These are phyloP conservation scores for Saturnispora serradocipensis DNA, from an alignment of 805 yeast species.

Conservation along the genomic window DNA sequence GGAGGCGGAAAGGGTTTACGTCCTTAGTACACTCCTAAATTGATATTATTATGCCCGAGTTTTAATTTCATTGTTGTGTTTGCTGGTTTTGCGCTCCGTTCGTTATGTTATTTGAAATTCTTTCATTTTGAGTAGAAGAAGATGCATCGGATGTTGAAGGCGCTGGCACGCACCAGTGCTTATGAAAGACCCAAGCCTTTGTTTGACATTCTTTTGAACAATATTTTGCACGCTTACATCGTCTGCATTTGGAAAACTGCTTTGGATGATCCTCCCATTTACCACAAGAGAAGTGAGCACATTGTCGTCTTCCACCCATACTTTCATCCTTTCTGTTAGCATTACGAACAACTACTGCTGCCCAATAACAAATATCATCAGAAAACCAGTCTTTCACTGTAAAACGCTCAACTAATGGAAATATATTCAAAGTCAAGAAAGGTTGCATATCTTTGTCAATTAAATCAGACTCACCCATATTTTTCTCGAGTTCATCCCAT, in stretches of 20 bases:
- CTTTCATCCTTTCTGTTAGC: constrained; percentile 86
- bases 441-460: constrained; percentile 30
- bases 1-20: too few relatives aligned
- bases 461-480: constrained; percentile 17
- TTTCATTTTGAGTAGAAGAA: not conserved
- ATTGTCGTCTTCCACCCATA: constrained; percentile 85
- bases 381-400: constrained; percentile 58
- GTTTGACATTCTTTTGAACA: constrained; percentile 90
- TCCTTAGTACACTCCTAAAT: too few relatives aligned
- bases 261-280: constrained; percentile 87
- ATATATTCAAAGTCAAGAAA: constrained; percentile 52
- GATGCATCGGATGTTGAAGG: constrained; percentile 9
- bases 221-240: constrained; percentile 91
- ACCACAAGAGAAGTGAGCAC: constrained; percentile 90
- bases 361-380: constrained; percentile 88
- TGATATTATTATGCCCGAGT: not conserved
- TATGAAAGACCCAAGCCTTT: constrained; percentile 85
- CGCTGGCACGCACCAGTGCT: constrained; percentile 75
- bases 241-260: constrained; percentile 89
- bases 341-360: constrained; percentile 95
- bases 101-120: not conserved
- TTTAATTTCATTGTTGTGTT: not conserved
- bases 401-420: constrained; percentile 87
- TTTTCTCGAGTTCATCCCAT: constrained; percentile 28
- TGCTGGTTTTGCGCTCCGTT: not conserved